Evolutionary conservation across 2,329 filamentous ascomycete genomes (phyloP), one percentile per base, ranked within the genome.

Genomic region (Fusarium lateritium): DNA sequence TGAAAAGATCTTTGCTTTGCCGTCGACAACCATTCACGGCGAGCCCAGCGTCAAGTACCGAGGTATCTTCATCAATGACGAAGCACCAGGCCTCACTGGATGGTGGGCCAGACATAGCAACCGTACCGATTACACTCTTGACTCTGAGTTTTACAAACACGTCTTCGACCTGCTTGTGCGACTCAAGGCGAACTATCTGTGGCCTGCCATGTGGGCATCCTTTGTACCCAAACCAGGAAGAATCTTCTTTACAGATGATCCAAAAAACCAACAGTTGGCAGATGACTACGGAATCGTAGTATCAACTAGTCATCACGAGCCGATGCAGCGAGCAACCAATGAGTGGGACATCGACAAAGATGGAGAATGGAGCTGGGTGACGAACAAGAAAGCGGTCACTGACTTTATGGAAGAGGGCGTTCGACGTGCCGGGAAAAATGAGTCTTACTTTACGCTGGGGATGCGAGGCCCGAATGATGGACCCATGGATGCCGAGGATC

Each of bases 211-310:
- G 77, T 93, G 91, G 91, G 85, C 84, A n/a, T 85, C 84, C 65
- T 66, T 50, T 24, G 43, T 46, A 46, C 54, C 67, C 58, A 19
- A 51, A 36, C 47, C 67, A 83, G 1, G 79, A 6, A 76, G 83
- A 83, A 78, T 91, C 92, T 92, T 93, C 76, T 87, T 89, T 73
- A 85, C 91, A 3, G 91, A 93, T 69, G 91, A 93, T 74, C 82
- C 86, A 9, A 83, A 83, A 38, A 93, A 89, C 70, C 89, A 92
- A 73, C 85, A 88, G 1, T 82, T 91, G 9, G 91, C 91, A 0
- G 89, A 93, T 56, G 84, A 85, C 56, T 91, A 89, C 61, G 89
- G 87, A 3, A 87, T 91, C 40, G 87, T 90, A 5, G 85, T 91
- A 75, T 88, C 87, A 5, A 89, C 88, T 0, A 88, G 86, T 1